A percentile compares a stretch with the other conserved stretches of the same genome.
Evolutionary conservation across 202 grass and related monocot species (phyloP).

Genomic region (Alloteropsis angusta): DNA sequence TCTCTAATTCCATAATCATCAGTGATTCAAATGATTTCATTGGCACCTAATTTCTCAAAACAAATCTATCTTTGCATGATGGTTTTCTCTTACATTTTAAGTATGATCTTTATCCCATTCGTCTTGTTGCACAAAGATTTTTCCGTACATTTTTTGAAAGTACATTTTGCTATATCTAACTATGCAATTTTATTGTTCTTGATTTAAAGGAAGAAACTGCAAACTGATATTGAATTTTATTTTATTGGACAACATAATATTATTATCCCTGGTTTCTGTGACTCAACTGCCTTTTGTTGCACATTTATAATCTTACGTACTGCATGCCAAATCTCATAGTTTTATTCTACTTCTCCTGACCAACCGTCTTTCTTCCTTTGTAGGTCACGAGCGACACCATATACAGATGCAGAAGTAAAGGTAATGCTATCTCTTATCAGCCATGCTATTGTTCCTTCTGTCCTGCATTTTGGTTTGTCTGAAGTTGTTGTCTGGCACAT

Average conservation of each 20-base stretch:
- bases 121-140: not conserved
- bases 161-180: not conserved
- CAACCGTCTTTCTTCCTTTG: conserved; percentile 3
- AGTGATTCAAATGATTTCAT: not conserved
- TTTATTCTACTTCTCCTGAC: conserved; percentile 8
- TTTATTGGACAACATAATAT: not conserved
- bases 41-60: not conserved
- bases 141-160: not conserved
- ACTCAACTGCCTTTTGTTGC: not conserved
- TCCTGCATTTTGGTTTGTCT: not conserved
- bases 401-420: conserved; percentile 93
- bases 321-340: not conserved
- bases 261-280: not conserved
- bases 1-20: not conserved
- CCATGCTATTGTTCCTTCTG: not conserved
- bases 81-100: not conserved
- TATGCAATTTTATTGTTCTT: not conserved
- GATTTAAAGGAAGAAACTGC: not conserved
- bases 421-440: conserved; percentile 30
- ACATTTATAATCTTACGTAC: not conserved
- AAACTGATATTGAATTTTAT: not conserved
- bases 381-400: conserved; percentile 67
- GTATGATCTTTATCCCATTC: not conserved
- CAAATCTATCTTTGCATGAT: not conserved
- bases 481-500: not conserved